Evolutionary conservation across 495 filamentous ascomycete species (phyloP), one percentile per base, ranked within the genome.

Genomic region (Penicillium goetzii): DNA sequence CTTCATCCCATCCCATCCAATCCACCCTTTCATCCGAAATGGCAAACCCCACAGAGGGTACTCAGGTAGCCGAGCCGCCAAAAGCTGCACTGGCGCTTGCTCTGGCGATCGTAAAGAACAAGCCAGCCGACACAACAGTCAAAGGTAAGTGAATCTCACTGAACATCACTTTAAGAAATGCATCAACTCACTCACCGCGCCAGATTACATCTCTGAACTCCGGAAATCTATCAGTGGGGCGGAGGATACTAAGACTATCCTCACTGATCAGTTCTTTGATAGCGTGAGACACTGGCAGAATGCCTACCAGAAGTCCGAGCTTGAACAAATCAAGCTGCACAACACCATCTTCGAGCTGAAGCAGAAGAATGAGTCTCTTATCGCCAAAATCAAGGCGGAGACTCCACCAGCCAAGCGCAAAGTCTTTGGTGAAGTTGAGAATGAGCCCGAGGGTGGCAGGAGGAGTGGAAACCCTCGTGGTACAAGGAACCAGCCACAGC

Each of bases 211-310:
- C 57, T 23, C 70, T 7, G 70, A 75, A 25, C 72, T 81, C 5
- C 72, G 78, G 32, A 63, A 72, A n/a, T 68, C 65, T 14, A 77
- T 83, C 58, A 78, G 71, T 60, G 57, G 4, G 8, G 36, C 50
- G n/a, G 62, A 58, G 23, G 60, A 63, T 1, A 25, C 2, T 9
- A 41, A 25, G 5, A 12, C 38, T 1, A 9, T 43, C 17, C 15
- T 32, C 19, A 66, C 63, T 0, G 70, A 75, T 26, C 74, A 74
- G 45, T 79, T 76, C 65, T 74, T 84, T 53, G 82, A 85, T 64
- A 81, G 79, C 50, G 69, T 76, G 17, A 64, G 72, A 14, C 83
- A 83, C 73, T 85, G 83, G 83, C 78, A 81, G 61, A 68, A 74
- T 38, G 80, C 81, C n/a, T 83, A 79, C 52, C 70, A 75, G 47